These are phyloP conservation scores for Polyporus arcularius DNA, from an alignment of 768 basidiomycete genomes.

Conservation along the genomic window DNA sequence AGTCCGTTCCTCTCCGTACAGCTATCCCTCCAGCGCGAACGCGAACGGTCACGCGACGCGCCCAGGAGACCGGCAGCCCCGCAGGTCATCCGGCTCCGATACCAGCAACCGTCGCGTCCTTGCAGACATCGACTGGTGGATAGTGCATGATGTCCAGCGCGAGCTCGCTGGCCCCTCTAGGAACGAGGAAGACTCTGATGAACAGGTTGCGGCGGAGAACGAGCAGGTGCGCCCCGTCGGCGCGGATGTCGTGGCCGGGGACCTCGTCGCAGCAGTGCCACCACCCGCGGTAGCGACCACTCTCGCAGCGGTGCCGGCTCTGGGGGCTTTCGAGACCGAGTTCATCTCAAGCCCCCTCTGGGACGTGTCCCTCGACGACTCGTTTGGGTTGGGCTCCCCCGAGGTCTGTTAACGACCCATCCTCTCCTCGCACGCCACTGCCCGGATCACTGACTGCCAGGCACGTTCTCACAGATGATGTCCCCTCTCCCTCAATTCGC, in stretches of 20 bases:
- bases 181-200: slow-evolving; percentile 39
- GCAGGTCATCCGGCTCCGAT: slow-evolving; percentile 72
- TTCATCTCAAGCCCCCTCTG: slow-evolving; percentile 14
- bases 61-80: slow-evolving; percentile 37
- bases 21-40: slow-evolving; percentile 38
- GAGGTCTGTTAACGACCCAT: slow-evolving; percentile 21
- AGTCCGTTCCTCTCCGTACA: slow-evolving; percentile 71
- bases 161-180: slow-evolving; percentile 39
- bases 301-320: background rate
- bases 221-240: slow-evolving; percentile 23
- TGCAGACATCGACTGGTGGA: slow-evolving; percentile 90
- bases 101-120: slow-evolving; percentile 66
- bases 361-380: slow-evolving; percentile 19
- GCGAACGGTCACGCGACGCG: slow-evolving; percentile 33
- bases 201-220: slow-evolving; percentile 37
- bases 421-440: slow-evolving; percentile 3
- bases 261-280: background rate
- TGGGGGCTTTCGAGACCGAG: slow-evolving; percentile 7
- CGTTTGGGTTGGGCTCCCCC: slow-evolving; percentile 14
- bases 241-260: slow-evolving; percentile 21
- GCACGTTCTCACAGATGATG: slow-evolving; percentile 31
- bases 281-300: slow-evolving; percentile 9
- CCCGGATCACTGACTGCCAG: slow-evolving; percentile 13
- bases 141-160: slow-evolving; percentile 72
- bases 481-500: slow-evolving; percentile 48